A percentile compares a stretch with the other conserved stretches of the same genome.
Evolutionary conservation across 108 stramenopile species (phyloP).

Genomic region (Skeletonema tropicum): DNA sequence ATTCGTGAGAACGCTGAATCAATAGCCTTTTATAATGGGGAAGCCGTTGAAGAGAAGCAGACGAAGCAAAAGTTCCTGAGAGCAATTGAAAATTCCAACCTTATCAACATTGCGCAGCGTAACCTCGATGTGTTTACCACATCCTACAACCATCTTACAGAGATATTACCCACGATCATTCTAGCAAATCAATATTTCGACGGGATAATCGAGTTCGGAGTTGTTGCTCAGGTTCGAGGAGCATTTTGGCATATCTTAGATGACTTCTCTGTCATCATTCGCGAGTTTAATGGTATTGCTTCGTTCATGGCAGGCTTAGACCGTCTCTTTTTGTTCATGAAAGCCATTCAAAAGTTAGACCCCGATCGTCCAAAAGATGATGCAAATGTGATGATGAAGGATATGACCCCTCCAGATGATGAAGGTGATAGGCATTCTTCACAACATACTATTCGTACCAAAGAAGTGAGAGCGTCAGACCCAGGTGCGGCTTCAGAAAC

Average conservation of each 20-base stretch:
- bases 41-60: slow-evolving; percentile 57
- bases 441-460: neutral
- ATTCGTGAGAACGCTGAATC: slow-evolving; percentile 79
- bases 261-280: slow-evolving; percentile 78
- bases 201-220: slow-evolving; percentile 67
- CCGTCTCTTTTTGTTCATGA: slow-evolving; percentile 62
- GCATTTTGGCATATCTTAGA: slow-evolving; percentile 90
- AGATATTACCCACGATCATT: slow-evolving; percentile 70
- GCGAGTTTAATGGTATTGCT: slow-evolving; percentile 66
- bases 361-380: slow-evolving; percentile 23
- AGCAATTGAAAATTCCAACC: slow-evolving; percentile 59
- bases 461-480: slow-evolving; percentile 15
- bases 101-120: slow-evolving; percentile 61
- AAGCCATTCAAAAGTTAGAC: slow-evolving; percentile 49
- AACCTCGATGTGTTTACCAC: slow-evolving; percentile 78
- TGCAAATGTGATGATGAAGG: slow-evolving; percentile 13
- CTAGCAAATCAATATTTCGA: slow-evolving; percentile 71
- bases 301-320: slow-evolving; percentile 67
- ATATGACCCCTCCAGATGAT: slow-evolving; percentile 1
- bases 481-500: slow-evolving; percentile 7
- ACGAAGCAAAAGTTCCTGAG: slow-evolving; percentile 44
- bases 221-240: slow-evolving; percentile 44
- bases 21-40: slow-evolving; percentile 79
- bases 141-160: slow-evolving; percentile 56
- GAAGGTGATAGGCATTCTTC: neutral